phyloP scores from a whole-genome alignment of 495 filamentous ascomycete genomes.

The Penicillium angulare region DNA sequence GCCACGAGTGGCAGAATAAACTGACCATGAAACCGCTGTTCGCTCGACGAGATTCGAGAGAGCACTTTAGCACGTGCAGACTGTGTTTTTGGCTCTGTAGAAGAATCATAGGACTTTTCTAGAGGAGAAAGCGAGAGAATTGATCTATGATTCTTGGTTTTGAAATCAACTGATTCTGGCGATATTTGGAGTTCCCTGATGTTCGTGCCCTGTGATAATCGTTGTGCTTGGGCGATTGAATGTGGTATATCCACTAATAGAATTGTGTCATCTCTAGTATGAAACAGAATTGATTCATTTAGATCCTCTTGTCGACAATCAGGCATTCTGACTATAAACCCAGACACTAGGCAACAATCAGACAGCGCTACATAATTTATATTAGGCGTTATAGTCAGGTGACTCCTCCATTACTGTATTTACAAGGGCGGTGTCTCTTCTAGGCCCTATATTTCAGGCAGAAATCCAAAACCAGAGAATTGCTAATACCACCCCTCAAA shows the following conservation, averaged over 20 bases:
- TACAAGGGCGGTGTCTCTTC: no score
- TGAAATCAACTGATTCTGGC: not conserved
- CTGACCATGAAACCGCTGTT: constrained; percentile 29
- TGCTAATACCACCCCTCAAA: no score
- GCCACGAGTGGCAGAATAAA: constrained; percentile 30
- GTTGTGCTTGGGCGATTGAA: constrained; percentile 53
- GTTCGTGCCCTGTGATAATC: constrained; percentile 10
- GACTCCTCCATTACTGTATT: no score
- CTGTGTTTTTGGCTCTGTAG: constrained; percentile 41
- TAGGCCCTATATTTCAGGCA: no score
- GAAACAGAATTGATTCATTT: constrained; percentile 48
- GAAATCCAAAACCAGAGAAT: no score
- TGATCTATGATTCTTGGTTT: constrained; percentile 26
- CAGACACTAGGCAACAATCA: no score
- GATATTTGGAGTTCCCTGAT: not conserved
- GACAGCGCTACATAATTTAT: no score
- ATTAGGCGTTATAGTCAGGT: no score
- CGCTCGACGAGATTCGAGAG: constrained; percentile 23
- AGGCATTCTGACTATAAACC: no score
- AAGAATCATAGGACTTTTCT: constrained; percentile 31
- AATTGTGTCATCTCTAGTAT: constrained; percentile 40
- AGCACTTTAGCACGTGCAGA: constrained; percentile 38
- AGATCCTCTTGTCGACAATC: no score
- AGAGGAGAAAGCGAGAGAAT: constrained; percentile 28
- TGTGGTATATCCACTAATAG: constrained; percentile 63